Evolutionary conservation across 1,284 basidiomycete genomes (phyloP), one percentile per base, ranked within the genome.

Genomic region (Somion occarium): DNA sequence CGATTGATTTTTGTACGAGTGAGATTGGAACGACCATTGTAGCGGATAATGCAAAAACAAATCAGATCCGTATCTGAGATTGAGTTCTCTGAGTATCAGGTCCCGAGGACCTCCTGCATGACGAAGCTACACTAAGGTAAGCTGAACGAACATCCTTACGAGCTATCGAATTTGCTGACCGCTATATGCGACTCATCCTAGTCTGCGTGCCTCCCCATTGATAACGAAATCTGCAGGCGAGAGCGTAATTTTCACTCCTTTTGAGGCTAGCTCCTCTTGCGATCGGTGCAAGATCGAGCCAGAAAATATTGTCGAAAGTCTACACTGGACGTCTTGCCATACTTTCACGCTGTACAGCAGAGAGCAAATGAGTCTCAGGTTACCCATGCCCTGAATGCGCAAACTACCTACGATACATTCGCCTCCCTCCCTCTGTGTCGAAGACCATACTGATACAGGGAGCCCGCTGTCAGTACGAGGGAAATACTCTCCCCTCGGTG

Each of bases 311-410:
- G 64, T 64, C 46, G 67, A 64, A 22, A 70, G 61, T 20, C 57
- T 64, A 55, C 70, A 74, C 44, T 64, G 63, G 18, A 69, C 65
- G 58, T 75, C 71, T 46, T 69, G 61, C 74, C 73, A 76, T 49
- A 70, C 56, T 51, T 69, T 69, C 34, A 75, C 70, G 20, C 74
- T 76, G 55, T 23, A 41, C 25, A 43, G 26, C n/a, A 45, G 25
- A 3, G 23, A n/a, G 49, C 12, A 7, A n/a, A n/a, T n/a, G n/a
- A 27, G 42, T 44, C 37, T 34, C 37, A 34, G 38, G 25, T 38
- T 15, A 15, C 11, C 15, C 38, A 27, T 12, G 30, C n/a, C n/a
- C n/a, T n/a, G n/a, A n/a, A n/a, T n/a, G n/a, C n/a, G n/a, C n/a
- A n/a, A 24, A 55, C 30, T 22, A 48, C 63, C 56, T 48, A 67